These are phyloP conservation scores for Ceratocystis alfenasii DNA, from an alignment of 2,329 filamentous ascomycete species.

Conservation along the genomic window DNA sequence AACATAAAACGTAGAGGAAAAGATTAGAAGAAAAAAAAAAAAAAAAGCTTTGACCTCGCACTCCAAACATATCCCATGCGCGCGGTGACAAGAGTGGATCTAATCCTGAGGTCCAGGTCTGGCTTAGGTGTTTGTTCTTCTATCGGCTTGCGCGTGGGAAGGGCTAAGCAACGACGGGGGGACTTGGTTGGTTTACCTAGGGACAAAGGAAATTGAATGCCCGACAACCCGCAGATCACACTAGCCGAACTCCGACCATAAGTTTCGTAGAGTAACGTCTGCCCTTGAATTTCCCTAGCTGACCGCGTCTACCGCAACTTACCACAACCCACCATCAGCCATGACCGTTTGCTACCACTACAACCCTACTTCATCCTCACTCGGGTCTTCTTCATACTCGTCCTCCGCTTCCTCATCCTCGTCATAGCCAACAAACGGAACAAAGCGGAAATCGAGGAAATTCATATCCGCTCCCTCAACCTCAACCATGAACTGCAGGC, in stretches of 20 bases:
- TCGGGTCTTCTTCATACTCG: slow-evolving; percentile 27
- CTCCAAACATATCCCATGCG: background rate
- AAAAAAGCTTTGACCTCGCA: background rate
- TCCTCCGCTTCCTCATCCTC: slow-evolving; percentile 37
- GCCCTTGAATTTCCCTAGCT: too few relatives aligned
- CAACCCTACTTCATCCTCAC: slow-evolving; percentile 16
- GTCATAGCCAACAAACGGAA: slow-evolving; percentile 56
- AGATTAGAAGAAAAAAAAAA: too few relatives aligned
- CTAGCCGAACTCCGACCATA: too few relatives aligned
- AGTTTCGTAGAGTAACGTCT: too few relatives aligned
- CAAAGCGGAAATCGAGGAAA: slow-evolving; percentile 74
- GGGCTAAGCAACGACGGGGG: too few relatives aligned
- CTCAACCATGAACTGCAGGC: slow-evolving; percentile 92
- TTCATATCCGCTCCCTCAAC: slow-evolving; percentile 56
- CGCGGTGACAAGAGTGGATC: background rate
- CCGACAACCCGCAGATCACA: too few relatives aligned
- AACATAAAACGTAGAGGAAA: background rate
- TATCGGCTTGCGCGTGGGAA: background rate
- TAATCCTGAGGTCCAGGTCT: too few relatives aligned
- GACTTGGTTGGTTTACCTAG: too few relatives aligned
- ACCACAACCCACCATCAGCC: background rate
- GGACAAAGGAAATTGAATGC: too few relatives aligned
- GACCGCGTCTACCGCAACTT: too few relatives aligned
- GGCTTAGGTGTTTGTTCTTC: background rate
- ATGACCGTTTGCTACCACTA: background rate